phyloP scores from a whole-genome alignment of 441 rosid species.

The Adansonia grandidieri region DNA sequence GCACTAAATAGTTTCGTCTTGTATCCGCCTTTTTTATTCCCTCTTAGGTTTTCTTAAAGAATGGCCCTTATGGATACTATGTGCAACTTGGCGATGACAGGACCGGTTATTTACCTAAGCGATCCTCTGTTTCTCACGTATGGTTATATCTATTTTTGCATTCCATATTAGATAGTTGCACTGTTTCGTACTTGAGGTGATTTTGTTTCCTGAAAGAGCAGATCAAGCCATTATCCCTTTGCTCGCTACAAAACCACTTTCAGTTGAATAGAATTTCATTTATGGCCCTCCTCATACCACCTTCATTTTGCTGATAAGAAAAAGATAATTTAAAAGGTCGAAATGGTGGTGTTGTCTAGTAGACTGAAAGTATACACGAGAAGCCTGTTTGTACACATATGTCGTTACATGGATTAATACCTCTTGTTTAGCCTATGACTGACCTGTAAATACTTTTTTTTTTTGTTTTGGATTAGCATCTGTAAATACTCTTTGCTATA shows the following conservation, averaged over 20 bases:
- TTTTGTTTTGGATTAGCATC: neutral
- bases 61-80: slow-evolving; percentile 91
- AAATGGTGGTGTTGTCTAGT: slow-evolving; percentile 6
- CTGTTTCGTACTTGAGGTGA: slow-evolving; percentile 12
- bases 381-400: neutral
- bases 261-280: neutral
- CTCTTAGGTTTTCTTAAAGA: slow-evolving; percentile 80
- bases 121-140: slow-evolving; percentile 85
- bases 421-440: neutral
- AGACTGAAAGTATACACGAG: neutral
- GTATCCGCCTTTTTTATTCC: neutral
- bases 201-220: slow-evolving; percentile 21
- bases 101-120: slow-evolving; percentile 72
- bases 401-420: neutral
- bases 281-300: neutral
- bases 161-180: neutral
- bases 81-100: slow-evolving; percentile 96
- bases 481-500: slow-evolving; percentile 12
- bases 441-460: neutral
- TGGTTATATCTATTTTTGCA: slow-evolving; percentile 18
- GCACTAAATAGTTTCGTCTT: neutral
- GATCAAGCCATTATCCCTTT: slow-evolving; percentile 29
- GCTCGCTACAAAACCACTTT: neutral
- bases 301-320: neutral
- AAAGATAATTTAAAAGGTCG: neutral